Evolutionary conservation across 495 filamentous ascomycete species (phyloP).

Genomic region (Sporormia fimetaria): DNA sequence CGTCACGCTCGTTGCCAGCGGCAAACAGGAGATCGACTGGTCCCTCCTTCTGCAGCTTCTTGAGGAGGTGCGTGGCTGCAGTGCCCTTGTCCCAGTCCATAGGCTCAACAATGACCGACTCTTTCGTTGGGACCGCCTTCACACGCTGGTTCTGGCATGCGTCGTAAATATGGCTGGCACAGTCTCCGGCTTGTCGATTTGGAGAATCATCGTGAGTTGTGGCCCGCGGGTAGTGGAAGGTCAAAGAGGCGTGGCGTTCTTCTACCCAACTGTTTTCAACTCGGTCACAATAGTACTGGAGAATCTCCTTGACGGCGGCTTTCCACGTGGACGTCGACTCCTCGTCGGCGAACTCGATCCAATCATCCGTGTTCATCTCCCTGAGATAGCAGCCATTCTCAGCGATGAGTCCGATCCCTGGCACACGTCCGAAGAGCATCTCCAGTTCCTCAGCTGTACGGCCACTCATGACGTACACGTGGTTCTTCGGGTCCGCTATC

Average conservation of each 20-base stretch:
- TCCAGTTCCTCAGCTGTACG: conserved; percentile 80
- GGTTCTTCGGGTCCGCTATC: conserved; percentile 61
- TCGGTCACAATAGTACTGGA: conserved; percentile 79
- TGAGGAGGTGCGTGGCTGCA: conserved; percentile 59
- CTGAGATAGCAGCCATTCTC: conserved; percentile 88
- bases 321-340: conserved; percentile 63
- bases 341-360: conserved; percentile 62
- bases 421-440: conserved; percentile 63
- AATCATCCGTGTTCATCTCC: conserved; percentile 48
- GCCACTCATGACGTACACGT: conserved; percentile 89
- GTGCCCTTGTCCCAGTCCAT: conserved; percentile 73
- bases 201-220: conserved; percentile 64
- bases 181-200: conserved; percentile 66
- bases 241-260: conserved; percentile 70
- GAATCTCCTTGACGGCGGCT: conserved; percentile 57
- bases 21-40: conserved; percentile 75
- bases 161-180: conserved; percentile 86
- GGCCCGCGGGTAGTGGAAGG: conserved; percentile 76
- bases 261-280: conserved; percentile 79
- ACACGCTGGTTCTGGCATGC: conserved; percentile 71
- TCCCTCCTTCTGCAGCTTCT: conserved; percentile 38
- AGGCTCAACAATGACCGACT: conserved; percentile 69
- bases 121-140: conserved; percentile 69
- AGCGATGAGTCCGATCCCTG: conserved; percentile 72
- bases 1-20: conserved; percentile 77